Percentiles rank a stretch among this genome's conserved stretches.
Conservation (phyloP, 2,329 filamentous ascomycete genomes). For the Hymenoscyphus infarciens region DNA sequence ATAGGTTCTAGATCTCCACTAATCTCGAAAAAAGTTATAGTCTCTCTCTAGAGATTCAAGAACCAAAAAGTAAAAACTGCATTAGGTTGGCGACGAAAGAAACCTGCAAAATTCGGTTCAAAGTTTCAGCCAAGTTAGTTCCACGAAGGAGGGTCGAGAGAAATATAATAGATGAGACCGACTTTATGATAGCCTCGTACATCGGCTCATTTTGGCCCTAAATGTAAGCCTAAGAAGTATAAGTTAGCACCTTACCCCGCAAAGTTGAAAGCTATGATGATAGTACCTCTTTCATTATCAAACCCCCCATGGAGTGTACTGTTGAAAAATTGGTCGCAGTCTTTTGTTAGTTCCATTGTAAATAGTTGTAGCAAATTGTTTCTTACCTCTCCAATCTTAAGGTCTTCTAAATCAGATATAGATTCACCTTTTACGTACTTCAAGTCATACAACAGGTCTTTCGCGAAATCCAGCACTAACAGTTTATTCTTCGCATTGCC, state of each 20-base stretch:
- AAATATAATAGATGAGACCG: slow-evolving; percentile 35
- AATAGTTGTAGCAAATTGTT: background rate
- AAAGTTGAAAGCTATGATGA: slow-evolving; percentile 22
- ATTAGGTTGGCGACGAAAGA: slow-evolving; percentile 22
- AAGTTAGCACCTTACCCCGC: slow-evolving; percentile 19
- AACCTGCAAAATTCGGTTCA: slow-evolving; percentile 17
- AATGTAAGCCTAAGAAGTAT: slow-evolving; percentile 18
- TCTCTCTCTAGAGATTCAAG: background rate
- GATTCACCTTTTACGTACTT: background rate
- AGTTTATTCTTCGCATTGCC: background rate
- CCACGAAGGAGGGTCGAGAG: slow-evolving; percentile 37
- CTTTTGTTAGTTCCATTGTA: slow-evolving; percentile 15
- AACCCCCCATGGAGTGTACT: slow-evolving; percentile 44
- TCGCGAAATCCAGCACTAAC: slow-evolving; percentile 3
- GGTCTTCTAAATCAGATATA: background rate
- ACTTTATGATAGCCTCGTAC: background rate
- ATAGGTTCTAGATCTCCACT: background rate
- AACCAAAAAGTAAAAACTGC: background rate
- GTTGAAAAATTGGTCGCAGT: slow-evolving; percentile 40
- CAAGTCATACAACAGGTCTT: background rate
- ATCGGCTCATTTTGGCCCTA: slow-evolving; percentile 1
- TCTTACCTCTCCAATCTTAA: background rate
- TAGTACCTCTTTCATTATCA: slow-evolving; percentile 36
- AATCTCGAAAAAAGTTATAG: background rate
- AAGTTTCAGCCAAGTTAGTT: slow-evolving; percentile 15